Evolutionary conservation across 192 early-diverging fungal species (phyloP).

Genomic region (Coemansia sp.): DNA sequence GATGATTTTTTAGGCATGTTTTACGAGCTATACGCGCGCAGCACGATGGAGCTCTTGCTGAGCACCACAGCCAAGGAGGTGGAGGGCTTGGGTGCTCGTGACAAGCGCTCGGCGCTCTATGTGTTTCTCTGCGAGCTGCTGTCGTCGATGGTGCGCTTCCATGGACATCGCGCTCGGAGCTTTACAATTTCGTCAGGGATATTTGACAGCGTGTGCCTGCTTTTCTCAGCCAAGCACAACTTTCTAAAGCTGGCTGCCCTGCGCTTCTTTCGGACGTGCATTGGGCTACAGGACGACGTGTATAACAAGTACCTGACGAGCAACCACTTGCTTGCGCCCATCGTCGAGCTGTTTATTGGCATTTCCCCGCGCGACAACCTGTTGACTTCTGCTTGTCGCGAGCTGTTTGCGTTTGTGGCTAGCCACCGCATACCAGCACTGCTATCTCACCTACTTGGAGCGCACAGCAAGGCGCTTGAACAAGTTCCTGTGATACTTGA

Average conservation of each 20-base stretch:
- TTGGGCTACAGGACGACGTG: constrained; percentile 80
- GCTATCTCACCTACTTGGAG: constrained; percentile 61
- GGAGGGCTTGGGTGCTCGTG: constrained; percentile 2
- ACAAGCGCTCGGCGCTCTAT: constrained; percentile 1
- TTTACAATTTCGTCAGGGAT: constrained; percentile 66
- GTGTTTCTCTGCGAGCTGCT: constrained; percentile 70
- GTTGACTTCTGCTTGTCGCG: constrained; percentile 85
- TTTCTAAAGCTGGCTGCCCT: constrained; percentile 77
- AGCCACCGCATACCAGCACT: constrained; percentile 66
- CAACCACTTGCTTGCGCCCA: constrained; percentile 65
- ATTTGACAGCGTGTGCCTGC: constrained; percentile 58
- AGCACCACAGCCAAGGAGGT: constrained; percentile 46
- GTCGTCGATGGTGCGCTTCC: constrained; percentile 67
- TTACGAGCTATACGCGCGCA: constrained; percentile 63
- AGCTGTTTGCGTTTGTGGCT: constrained; percentile 81
- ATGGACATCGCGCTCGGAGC: constrained; percentile 74
- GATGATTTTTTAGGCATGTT: constrained; percentile 79
- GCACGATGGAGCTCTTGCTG: constrained; percentile 65
- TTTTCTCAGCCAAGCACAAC: constrained; percentile 65
- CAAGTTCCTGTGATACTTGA: constrained; percentile 13
- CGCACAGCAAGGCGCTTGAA: constrained; percentile 21
- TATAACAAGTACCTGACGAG: constrained; percentile 75
- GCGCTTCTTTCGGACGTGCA: constrained; percentile 71
- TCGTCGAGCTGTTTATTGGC: constrained; percentile 61
- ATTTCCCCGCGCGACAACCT: constrained; percentile 75